Base-by-base conservation (phyloP, 2,329 filamentous ascomycete species). In the Pestalotiopsis sp. region DNA sequence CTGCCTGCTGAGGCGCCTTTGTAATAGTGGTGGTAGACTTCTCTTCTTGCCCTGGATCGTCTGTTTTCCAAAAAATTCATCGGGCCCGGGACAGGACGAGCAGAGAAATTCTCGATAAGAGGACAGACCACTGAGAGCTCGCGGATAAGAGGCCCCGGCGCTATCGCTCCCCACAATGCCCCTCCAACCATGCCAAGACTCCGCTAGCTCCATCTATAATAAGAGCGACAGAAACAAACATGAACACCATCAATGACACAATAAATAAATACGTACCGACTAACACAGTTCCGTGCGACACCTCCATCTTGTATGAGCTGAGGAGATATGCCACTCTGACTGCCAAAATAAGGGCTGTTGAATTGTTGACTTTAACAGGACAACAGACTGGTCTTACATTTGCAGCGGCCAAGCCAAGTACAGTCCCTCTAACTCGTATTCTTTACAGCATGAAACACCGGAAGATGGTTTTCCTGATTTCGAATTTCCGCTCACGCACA, bases 11-110 rank as follows among this genome's bases (percentile, higher is more conserved):
- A 36, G 57, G 23, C 23, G 57, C 57, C 23, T 59, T 69, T 70
- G 70, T 68, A 73, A 70, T 65, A 70, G 70, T 72, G 70, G 69
- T 69, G 67, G 69, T 67, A 59, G 17, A 52, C 45, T 52, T 52
- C n/a, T 52, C 11, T n/a, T 9, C 45, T 52, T 52, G 45, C 14
- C 17, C 1, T n/a, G 13, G 20, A 52, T 52, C 17, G 45, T 52
- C 45, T 52, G 45, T 52, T 52, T 52, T 52, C 45, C 45, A 52
- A 73, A 76, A 71, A 71, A 73, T 76, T 76, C 72, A 71, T 69
- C 73, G 76, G 75, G 27, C 2, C 14, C 57, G 31, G 70, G 68
- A 75, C 72, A 75, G 73, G 72, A 69, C 71, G 67, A 67, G 70
- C 66, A 71, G 67, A 69, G 65, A 58, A 66, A 72, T 61, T 56